Conservation (phyloP, 1,284 basidiomycete species). For the Cutaneotrichosporon sp. region DNA sequence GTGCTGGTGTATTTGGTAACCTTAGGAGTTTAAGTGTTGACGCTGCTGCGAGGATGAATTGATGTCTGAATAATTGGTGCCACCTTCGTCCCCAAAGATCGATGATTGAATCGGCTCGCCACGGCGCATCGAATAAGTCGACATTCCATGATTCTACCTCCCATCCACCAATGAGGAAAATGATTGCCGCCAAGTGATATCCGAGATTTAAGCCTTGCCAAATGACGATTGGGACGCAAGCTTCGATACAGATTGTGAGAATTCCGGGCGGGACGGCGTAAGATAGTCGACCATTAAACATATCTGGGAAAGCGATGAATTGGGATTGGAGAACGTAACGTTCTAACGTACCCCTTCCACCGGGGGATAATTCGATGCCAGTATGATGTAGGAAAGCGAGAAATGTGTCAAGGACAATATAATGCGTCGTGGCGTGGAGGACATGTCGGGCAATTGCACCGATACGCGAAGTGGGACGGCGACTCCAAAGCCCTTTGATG, state of each 20-base stretch:
- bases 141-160: conserved; percentile 45
- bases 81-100: conserved; percentile 52
- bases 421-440: conserved; percentile 26
- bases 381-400: conserved; percentile 34
- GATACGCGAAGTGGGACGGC: conserved; percentile 22
- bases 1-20: conserved; percentile 28
- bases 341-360: conserved; percentile 9
- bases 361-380: conserved; percentile 29
- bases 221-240: conserved; percentile 32
- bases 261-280: conserved; percentile 17
- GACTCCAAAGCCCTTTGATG: background rate
- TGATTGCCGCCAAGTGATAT: conserved; percentile 40
- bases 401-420: conserved; percentile 37
- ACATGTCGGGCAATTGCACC: conserved; percentile 35
- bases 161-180: conserved; percentile 32
- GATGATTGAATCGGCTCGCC: conserved; percentile 42
- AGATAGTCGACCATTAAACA: conserved; percentile 19
- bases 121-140: conserved; percentile 45
- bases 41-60: conserved; percentile 43
- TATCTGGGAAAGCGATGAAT: conserved; percentile 33
- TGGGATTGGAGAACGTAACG: conserved; percentile 25
- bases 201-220: conserved; percentile 38
- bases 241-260: conserved; percentile 26
- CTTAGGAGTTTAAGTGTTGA: conserved; percentile 28
- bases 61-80: conserved; percentile 48